Base-by-base conservation (phyloP, 768 basidiomycete species). In the Psilocybe subaeruginosa region DNA sequence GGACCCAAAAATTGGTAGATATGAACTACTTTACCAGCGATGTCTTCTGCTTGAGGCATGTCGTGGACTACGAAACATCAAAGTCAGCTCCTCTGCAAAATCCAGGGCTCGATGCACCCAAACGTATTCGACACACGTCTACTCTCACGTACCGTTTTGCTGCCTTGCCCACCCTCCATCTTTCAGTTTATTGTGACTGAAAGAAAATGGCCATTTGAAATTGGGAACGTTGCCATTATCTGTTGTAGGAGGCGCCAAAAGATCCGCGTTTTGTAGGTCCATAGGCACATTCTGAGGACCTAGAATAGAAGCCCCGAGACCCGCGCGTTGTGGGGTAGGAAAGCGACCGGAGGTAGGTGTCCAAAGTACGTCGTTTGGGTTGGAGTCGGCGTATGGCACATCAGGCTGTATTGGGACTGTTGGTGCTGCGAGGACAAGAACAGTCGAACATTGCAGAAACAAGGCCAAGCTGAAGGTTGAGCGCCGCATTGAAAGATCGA, bases 161-260 rank as follows among this genome's bases (percentile, higher is more conserved):
- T 86, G 79, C 49, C 86, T 78, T 30, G 87, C 83, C 86, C 87
- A 89, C 1, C 88, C 88, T n/a, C 87, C 88, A 3, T 78, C 76
- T 55, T 82, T 80, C 6, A 89, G 64, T 35, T 85, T 83, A 66
- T 79, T 87, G 66, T 86, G 85, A 61, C 86, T 87, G 19, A 86
- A 69, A 51, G 81, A 76, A 67, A 88, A 85, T 0, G 87, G 82
- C 88, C 88, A 89, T 66, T 88, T 89, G 62, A 78, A 78, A 64
- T 87, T 88, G 11, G 63, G 57, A 52, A 90, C 74, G 23, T 60
- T 61, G 11, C 89, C 88, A 23, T 75, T 66, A 66, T 91, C 89
- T 0, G 90, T 89, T 5, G 78, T 80, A 3, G 89, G 89, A 47
- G 87, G 85, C 8, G 85, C 84, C 0, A 90, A 64, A 3, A 77